phyloP scores from a whole-genome alignment of 2,329 filamentous ascomycete genomes.

The Nectriaceae sp. region DNA sequence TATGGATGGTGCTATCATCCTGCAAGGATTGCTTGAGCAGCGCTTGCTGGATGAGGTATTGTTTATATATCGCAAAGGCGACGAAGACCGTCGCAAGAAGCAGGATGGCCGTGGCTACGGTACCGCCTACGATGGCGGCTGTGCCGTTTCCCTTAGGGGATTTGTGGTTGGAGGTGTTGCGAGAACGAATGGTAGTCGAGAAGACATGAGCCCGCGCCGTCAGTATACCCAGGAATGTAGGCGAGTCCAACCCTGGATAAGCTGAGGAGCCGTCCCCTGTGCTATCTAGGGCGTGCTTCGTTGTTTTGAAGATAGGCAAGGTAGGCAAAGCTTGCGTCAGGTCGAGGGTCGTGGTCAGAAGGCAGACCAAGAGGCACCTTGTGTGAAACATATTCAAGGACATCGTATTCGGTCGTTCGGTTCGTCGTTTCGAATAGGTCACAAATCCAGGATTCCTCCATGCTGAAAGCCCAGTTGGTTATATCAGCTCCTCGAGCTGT shows the following conservation, averaged over 20 bases:
- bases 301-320: too few relatives aligned
- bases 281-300: too few relatives aligned
- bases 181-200: neutral
- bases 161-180: neutral
- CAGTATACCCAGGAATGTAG: constrained; percentile 1
- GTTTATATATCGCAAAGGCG: constrained; percentile 15
- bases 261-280: too few relatives aligned
- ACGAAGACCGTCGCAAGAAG: constrained; percentile 19
- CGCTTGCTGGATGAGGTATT: constrained; percentile 3
- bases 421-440: neutral
- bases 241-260: too few relatives aligned
- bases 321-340: constrained; percentile 13
- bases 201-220: neutral
- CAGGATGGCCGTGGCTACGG: constrained; percentile 17
- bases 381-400: constrained; percentile 3
- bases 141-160: constrained; percentile 4
- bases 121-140: constrained; percentile 21
- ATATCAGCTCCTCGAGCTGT: neutral
- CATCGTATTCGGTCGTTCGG: constrained; percentile 9
- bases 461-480: neutral
- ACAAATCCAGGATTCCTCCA: neutral
- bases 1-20: neutral
- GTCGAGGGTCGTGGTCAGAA: constrained; percentile 6
- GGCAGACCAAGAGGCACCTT: constrained; percentile 4
- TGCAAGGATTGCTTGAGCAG: neutral